A percentile compares a stretch with the other conserved stretches of the same genome.
Conservation (phyloP, 768 basidiomycete species). For the Termitomyces sp. region DNA sequence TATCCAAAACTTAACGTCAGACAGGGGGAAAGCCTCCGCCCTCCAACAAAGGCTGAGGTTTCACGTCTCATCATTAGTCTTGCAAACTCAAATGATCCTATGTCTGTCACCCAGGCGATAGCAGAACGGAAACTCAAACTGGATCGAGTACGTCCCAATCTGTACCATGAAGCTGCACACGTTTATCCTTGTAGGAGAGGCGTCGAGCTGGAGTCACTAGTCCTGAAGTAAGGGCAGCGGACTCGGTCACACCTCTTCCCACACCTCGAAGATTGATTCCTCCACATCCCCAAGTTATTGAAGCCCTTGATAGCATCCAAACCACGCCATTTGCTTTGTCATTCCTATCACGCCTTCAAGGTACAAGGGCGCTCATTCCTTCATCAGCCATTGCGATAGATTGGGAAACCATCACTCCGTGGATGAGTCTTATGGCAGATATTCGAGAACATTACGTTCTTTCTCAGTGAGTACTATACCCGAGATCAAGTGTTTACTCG, state of each 20-base stretch:
- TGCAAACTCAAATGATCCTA: constrained; percentile 13
- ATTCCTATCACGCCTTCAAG: constrained; percentile 63
- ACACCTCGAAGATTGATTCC: constrained; percentile 22
- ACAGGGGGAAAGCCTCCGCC: constrained; percentile 35
- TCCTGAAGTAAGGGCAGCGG: constrained; percentile 18
- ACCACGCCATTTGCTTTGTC: constrained; percentile 66
- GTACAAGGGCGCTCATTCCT: constrained; percentile 30
- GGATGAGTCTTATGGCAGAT: constrained; percentile 76
- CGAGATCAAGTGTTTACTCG: constrained; percentile 1
- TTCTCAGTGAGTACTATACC: constrained; percentile 47
- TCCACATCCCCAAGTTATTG: constrained; percentile 35
- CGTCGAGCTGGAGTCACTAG: constrained; percentile 21
- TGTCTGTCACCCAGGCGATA: constrained; percentile 29
- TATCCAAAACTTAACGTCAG: not conserved
- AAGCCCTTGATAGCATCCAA: constrained; percentile 51
- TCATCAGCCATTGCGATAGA: constrained; percentile 54
- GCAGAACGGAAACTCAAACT: constrained; percentile 45
- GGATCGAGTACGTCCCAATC: constrained; percentile 29
- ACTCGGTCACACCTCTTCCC: constrained; percentile 34
- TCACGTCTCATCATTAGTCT: constrained; percentile 29
- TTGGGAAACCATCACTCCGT: constrained; percentile 69
- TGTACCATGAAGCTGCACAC: not conserved
- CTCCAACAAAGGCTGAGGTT: constrained; percentile 40
- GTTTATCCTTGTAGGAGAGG: constrained; percentile 26
- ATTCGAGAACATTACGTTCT: constrained; percentile 62